Evolutionary conservation across 2,329 filamentous ascomycete species (phyloP).

Genomic region (Ascochyta viciae-villosae): DNA sequence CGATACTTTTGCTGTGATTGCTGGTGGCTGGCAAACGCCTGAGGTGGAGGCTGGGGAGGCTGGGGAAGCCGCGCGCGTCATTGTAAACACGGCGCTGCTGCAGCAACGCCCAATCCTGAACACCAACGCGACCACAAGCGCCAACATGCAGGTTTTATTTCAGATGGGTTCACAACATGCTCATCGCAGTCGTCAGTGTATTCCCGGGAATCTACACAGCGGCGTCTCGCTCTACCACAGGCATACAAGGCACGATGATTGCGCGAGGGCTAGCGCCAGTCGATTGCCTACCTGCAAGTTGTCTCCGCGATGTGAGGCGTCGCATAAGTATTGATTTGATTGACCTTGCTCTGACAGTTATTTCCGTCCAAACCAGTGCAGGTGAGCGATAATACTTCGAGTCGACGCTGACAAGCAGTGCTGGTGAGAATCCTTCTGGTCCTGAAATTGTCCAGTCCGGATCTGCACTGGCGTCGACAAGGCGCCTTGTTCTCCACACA

Average conservation of each 20-base stretch:
- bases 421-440: not conserved
- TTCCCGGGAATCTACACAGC: not conserved
- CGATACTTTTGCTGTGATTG: constrained; percentile 10
- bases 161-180: not conserved
- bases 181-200: not conserved
- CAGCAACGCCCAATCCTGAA: constrained; percentile 1
- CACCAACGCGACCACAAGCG: constrained; percentile 1
- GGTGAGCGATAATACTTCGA: too few relatives aligned
- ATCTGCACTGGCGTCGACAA: too few relatives aligned
- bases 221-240: not conserved
- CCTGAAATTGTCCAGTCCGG: not conserved
- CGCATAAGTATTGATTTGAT: not conserved
- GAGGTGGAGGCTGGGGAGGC: constrained; percentile 9
- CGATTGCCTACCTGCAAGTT: not conserved
- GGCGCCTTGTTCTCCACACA: constrained; percentile 1
- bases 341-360: not conserved
- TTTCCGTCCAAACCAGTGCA: not conserved
- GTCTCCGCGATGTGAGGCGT: not conserved
- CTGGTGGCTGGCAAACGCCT: constrained; percentile 13
- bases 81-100: constrained; percentile 10
- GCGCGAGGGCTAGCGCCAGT: not conserved
- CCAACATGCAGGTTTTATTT: not conserved
- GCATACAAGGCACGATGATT: not conserved
- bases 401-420: not conserved
- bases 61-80: constrained; percentile 8